Conservation (phyloP, 176 grass and related monocot species). For the Ananas comosus region DNA sequence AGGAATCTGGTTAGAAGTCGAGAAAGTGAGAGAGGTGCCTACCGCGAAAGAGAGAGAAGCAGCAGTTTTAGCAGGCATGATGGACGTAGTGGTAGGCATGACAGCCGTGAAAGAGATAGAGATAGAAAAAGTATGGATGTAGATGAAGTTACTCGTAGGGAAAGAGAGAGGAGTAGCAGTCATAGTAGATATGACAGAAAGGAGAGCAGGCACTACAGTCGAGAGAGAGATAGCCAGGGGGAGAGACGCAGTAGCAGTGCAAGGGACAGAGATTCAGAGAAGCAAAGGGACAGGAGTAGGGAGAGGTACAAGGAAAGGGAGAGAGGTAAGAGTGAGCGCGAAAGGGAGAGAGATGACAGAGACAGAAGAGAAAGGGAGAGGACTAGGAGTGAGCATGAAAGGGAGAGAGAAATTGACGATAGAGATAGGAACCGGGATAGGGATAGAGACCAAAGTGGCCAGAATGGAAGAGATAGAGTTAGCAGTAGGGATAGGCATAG, state of each 20-base stretch:
- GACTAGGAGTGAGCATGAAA: conserved; percentile 6
- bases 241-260: conserved; percentile 43
- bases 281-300: conserved; percentile 31
- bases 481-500: conserved; percentile 32
- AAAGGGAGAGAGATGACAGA: conserved; percentile 29
- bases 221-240: conserved; percentile 40
- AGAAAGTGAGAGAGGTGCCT: conserved; percentile 19
- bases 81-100: conserved; percentile 31
- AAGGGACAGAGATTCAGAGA: conserved; percentile 43
- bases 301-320: conserved; percentile 38
- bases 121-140: conserved; percentile 31
- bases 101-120: conserved; percentile 31
- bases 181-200: conserved; percentile 34
- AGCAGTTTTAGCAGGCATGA: conserved; percentile 13
- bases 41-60: conserved; percentile 28
- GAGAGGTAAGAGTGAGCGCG: conserved; percentile 18
- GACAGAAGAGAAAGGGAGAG: neutral
- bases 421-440: conserved; percentile 33
- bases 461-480: conserved; percentile 25
- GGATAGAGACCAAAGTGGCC: conserved; percentile 20
- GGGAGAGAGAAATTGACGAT: conserved; percentile 11
- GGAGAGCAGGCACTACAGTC: conserved; percentile 15
- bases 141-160: conserved; percentile 18
- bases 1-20: conserved; percentile 14
- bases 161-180: conserved; percentile 63